Conservation (phyloP, 345 rosid species). For the Garcia nutans region DNA sequence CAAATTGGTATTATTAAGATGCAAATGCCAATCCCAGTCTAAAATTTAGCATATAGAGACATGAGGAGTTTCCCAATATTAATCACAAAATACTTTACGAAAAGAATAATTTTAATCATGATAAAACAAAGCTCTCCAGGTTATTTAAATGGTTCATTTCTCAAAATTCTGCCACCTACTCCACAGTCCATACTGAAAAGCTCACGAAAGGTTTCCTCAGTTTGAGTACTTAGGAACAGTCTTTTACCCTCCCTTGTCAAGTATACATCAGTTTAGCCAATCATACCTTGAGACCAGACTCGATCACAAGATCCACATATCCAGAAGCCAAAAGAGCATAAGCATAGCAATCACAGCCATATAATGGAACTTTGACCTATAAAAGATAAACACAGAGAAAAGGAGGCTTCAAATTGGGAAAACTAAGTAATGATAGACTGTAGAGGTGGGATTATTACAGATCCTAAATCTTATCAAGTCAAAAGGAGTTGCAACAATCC, state of each 20-base stretch:
- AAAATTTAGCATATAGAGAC: background rate
- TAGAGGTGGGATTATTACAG: background rate
- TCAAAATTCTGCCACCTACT: background rate
- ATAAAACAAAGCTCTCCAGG: background rate
- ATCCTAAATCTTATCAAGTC: background rate
- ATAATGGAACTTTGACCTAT: conserved; percentile 86
- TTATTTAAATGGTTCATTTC: background rate
- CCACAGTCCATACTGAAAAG: background rate
- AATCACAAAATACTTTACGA: background rate
- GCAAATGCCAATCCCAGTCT: background rate
- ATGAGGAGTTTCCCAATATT: background rate
- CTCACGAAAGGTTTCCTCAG: no score
- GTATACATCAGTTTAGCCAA: background rate
- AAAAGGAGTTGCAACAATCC: background rate
- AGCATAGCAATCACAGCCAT: conserved; percentile 98
- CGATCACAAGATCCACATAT: conserved; percentile 87
- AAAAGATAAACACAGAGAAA: conserved; percentile 2
- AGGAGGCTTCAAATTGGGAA: background rate
- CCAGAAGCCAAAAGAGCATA: conserved; percentile 97
- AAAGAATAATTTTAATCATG: background rate
- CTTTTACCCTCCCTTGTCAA: background rate
- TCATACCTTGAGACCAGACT: conserved; percentile 86
- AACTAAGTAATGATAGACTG: background rate
- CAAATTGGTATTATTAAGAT: background rate
- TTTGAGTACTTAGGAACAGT: background rate